Percentiles rank a stretch among this genome's conserved stretches.
Evolutionary conservation across 2,329 filamentous ascomycete genomes (phyloP).

Genomic region (Fusarium newnesense): DNA sequence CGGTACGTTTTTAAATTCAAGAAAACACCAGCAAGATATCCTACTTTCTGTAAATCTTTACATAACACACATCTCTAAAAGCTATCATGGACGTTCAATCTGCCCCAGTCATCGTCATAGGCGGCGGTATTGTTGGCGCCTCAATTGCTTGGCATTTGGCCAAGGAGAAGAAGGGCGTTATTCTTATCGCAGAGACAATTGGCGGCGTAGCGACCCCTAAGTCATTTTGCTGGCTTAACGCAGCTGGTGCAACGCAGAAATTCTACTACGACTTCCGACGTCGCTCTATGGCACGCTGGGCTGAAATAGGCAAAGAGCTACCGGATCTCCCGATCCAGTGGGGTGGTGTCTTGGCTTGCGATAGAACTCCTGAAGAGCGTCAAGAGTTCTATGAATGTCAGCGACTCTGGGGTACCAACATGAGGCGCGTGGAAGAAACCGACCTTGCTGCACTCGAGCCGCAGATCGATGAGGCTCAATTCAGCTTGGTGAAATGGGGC

Average conservation of each 20-base stretch:
- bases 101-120: constrained; percentile 4
- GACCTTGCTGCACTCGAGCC: not conserved
- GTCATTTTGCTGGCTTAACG: constrained; percentile 28
- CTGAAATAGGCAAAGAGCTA: constrained; percentile 7
- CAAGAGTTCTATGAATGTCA: not conserved
- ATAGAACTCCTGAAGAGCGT: not conserved
- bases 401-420: not conserved
- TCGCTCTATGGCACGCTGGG: constrained; percentile 22
- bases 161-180: not conserved
- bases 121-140: constrained; percentile 26
- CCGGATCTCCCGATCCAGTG: constrained; percentile 12
- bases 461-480: not conserved
- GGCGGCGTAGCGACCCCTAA: not conserved
- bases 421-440: not conserved
- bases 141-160: constrained; percentile 29
- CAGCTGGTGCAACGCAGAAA: not conserved
- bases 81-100: not conserved
- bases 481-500: constrained; percentile 2
- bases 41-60: no score
- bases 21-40: no score
- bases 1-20: no score
- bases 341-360: constrained; percentile 11
- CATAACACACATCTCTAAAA: not conserved
- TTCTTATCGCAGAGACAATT: not conserved
- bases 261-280: constrained; percentile 19